Base-by-base conservation (phyloP, 2,329 filamentous ascomycete species). In the Stachybotrys elegans region DNA sequence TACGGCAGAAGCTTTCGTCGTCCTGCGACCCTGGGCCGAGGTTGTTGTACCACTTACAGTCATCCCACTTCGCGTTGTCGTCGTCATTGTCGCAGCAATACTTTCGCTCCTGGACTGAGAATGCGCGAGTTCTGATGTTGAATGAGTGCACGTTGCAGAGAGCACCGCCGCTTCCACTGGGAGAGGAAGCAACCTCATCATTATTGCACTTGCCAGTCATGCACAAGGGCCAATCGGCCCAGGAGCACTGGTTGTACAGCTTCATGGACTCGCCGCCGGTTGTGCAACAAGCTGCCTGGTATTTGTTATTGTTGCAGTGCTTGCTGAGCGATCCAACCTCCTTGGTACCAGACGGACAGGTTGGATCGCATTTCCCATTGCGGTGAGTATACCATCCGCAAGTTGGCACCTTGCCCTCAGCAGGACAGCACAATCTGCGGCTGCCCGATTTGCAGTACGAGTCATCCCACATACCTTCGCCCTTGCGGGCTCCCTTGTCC, bases 231-330 rank as follows among this genome's bases (percentile, higher is more conserved):
- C 31, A 43, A 35, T 43, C 16, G n/a, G 25, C 43, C 46, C 46
- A 48, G 20, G 20, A 35, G 36, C 46, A 48, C 37, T 45, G 38
- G 23, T 45, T 27, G 41, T 48, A 31, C n/a, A 42, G 42, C 29
- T 47, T 32, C 41, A 47, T 47, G 19, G 41, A 43, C 41, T 44
- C 41, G 35, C 37, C 41, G 14, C 37, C 42, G 2, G 43, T 48
- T 29, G 43, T 46, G 27, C 46, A 48, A 32, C 46, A 48, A 14
- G 43, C 46, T 20, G 43, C 43, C 41, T 48, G 43, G 32, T 48
- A 45, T 39, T 48, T 48, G 36, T 22, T 42, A 29, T 48, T 48
- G 14, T 43, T 45, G 40, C 43, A 48, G 27, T 45, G 36, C 23
- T 29, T 42, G 29, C 27, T 40, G 13, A 46, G 40, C n/a, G 43